These are phyloP conservation scores for Venturia oleaginea DNA, from an alignment of 2,329 filamentous ascomycete species.

Conservation along the genomic window DNA sequence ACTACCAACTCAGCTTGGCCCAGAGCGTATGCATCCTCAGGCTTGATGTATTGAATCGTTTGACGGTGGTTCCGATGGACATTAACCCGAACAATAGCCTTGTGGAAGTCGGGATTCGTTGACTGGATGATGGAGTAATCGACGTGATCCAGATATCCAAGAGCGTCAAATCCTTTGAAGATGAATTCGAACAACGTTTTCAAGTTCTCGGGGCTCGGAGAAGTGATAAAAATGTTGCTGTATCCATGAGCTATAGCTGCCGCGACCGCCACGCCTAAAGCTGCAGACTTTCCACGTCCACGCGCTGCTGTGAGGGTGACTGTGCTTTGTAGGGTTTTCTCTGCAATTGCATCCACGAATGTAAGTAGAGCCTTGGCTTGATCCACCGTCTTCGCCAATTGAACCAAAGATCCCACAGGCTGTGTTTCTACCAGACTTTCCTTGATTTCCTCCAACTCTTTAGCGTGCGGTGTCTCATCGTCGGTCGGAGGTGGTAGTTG, in stretches of 20 bases:
- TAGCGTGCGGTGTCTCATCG: slow-evolving; percentile 58
- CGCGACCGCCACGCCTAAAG: slow-evolving; percentile 86
- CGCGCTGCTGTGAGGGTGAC: slow-evolving; percentile 87
- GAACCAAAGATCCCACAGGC: slow-evolving; percentile 75
- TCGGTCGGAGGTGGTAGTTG: slow-evolving; percentile 67
- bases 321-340: slow-evolving; percentile 90
- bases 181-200: slow-evolving; percentile 98
- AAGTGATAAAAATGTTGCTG: slow-evolving; percentile 99
- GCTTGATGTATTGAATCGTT: slow-evolving; percentile 97
- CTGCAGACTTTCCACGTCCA: slow-evolving; percentile 94
- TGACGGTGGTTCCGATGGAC: slow-evolving; percentile 90
- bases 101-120: slow-evolving; percentile 97
- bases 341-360: slow-evolving; percentile 90
- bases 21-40: slow-evolving; percentile 88
- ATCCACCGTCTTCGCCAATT: slow-evolving; percentile 81
- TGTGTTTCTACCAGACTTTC: slow-evolving; percentile 77
- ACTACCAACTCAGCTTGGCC: slow-evolving; percentile 93
- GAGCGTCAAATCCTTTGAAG: slow-evolving; percentile 93
- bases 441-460: slow-evolving; percentile 78
- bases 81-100: slow-evolving; percentile 95
- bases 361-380: slow-evolving; percentile 95
- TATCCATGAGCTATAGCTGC: slow-evolving; percentile 93
- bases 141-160: slow-evolving; percentile 88
- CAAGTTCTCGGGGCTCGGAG: slow-evolving; percentile 92
- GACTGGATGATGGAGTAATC: slow-evolving; percentile 98